Evolutionary conservation across 106 monocot species (phyloP).

Genomic region (Dendrobium officinale): DNA sequence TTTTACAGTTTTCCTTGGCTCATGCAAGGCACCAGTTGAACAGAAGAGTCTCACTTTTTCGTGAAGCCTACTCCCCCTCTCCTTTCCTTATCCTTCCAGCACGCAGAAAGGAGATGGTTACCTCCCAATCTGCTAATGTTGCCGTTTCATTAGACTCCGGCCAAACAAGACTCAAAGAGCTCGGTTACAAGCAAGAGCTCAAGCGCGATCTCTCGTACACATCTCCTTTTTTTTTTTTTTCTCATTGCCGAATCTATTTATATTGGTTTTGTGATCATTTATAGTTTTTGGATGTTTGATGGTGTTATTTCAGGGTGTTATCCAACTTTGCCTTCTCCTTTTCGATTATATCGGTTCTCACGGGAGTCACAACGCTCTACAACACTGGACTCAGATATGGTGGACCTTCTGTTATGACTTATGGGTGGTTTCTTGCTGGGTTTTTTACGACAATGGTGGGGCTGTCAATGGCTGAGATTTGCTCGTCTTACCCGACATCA

Average conservation of each 20-base stretch:
- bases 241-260: not conserved
- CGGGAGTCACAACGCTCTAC: slow-evolving; percentile 83
- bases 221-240: not conserved
- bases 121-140: not conserved
- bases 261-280: too few species aligned
- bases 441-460: slow-evolving; percentile 68
- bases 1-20: too few species aligned
- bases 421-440: slow-evolving; percentile 72
- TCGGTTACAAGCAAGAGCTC: slow-evolving; percentile 96
- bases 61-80: not conserved
- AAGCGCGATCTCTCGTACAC: slow-evolving; percentile 83
- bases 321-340: slow-evolving; percentile 87
- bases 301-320: slow-evolving; percentile 33
- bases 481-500: slow-evolving; percentile 74
- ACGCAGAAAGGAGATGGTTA: not conserved
- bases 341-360: slow-evolving; percentile 81
- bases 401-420: slow-evolving; percentile 51
- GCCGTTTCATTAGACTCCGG: slow-evolving; percentile 28
- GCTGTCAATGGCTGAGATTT: slow-evolving; percentile 84
- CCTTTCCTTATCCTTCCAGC: not conserved
- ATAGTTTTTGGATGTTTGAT: not conserved
- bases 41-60: not conserved
- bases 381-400: slow-evolving; percentile 73
- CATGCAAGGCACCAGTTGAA: too few species aligned
- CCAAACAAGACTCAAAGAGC: slow-evolving; percentile 47